Percentiles rank a stretch among this genome's conserved stretches.
Conservation (phyloP, 768 basidiomycete species). For the Coprinellus micaceus region DNA sequence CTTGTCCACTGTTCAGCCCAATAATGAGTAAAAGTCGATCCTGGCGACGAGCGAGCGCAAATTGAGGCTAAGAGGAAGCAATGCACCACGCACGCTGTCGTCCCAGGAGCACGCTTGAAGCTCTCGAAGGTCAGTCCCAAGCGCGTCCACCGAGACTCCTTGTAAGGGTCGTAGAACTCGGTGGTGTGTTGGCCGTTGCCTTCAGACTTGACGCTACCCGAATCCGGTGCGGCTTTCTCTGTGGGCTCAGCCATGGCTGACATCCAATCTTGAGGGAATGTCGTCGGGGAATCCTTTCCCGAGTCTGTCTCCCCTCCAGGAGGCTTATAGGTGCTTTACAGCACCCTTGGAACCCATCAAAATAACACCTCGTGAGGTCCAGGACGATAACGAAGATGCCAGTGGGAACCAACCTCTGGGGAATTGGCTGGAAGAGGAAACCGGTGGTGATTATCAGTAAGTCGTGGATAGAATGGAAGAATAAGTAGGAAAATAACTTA, state of each 20-base stretch:
- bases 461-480: too few relatives aligned
- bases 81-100: conserved; percentile 41
- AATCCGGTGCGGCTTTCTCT: conserved; percentile 18
- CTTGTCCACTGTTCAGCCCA: conserved; percentile 30
- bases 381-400: neutral
- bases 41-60: too few relatives aligned
- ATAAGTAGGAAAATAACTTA: too few relatives aligned
- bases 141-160: conserved; percentile 43
- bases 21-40: too few relatives aligned
- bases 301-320: too few relatives aligned
- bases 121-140: conserved; percentile 41
- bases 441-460: neutral
- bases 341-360: too few relatives aligned
- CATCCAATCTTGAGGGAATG: too few relatives aligned
- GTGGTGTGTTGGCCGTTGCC: conserved; percentile 19
- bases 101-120: conserved; percentile 45
- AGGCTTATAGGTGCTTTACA: too few relatives aligned
- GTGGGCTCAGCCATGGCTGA: conserved; percentile 26
- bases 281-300: conserved; percentile 1
- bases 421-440: neutral
- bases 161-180: conserved; percentile 45
- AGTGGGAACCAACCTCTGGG: neutral
- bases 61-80: too few relatives aligned
- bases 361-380: conserved; percentile 14
- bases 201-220: conserved; percentile 25